Base-by-base conservation (phyloP, 2,329 filamentous ascomycete genomes). In the Colletotrichum coccodes region DNA sequence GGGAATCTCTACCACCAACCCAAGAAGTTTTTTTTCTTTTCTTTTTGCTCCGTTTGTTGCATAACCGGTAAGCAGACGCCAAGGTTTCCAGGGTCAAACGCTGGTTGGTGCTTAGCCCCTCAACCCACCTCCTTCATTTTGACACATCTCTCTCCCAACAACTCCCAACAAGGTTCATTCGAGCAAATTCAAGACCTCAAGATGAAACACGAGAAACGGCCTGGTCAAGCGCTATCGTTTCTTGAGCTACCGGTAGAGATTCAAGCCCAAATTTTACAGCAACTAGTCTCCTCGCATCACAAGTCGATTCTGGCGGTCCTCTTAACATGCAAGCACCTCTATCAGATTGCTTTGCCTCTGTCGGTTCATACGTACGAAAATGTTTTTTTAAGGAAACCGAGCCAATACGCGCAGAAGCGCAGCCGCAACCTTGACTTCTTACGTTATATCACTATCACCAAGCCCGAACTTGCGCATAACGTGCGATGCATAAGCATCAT, bases 341-440 rank as follows among this genome's bases (percentile, higher is more conserved):
- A 59, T 40, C 40, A 46, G 26, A 6, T 46, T 8, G 40, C 56
- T 6, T 18, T 47, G n/a, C 40, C 28, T n/a, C 14, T 59, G 40
- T 59, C 56, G 11, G 56, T 59, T 40, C 30, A 44, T 16, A 59
- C 56, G 2, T 59, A 59, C 40, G 21, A 59, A 30, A 59, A 46
- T 34, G 40, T 32, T 28, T 23, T 40, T 11, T 12, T 40, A 9
- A 59, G 47, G 40, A 59, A 59, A 40, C 46, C 38, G 28, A 59
- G 56, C 30, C 28, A 59, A 3, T 38, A 59, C 30, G 56, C 56
- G 3, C 40, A n/a, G 40, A 59, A 47, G 28, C 56, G 56, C 56
- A 59, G 56, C 14, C 56, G 56, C 40, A 59, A 59, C 8, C 56
- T 59, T 8, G 56, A 47, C 42, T 47, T 59, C 40, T 21, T 59